phyloP scores from a whole-genome alignment of 768 basidiomycete species.

The Mycena galericulata region DNA sequence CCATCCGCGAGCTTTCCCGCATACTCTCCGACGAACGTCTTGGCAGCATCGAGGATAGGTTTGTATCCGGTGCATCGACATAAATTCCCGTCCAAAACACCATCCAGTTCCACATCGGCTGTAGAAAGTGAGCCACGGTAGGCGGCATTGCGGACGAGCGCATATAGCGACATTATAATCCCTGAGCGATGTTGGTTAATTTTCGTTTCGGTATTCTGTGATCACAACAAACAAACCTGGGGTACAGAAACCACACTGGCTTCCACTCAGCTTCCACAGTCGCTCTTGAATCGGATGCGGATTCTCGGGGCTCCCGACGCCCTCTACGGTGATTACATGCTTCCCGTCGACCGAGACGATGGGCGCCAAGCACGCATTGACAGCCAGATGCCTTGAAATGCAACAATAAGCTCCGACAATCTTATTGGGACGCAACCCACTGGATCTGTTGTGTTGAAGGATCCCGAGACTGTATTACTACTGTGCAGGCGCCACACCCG shows the following conservation, averaged over 20 bases:
- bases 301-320: constrained; percentile 32
- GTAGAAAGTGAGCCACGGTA: constrained; percentile 35
- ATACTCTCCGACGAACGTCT: constrained; percentile 38
- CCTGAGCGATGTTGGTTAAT: constrained; percentile 2
- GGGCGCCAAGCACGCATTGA: constrained; percentile 36
- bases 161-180: constrained; percentile 36
- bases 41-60: constrained; percentile 36
- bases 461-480: constrained; percentile 32
- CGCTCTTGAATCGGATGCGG: constrained; percentile 36
- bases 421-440: neutral
- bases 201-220: neutral
- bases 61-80: constrained; percentile 37
- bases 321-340: constrained; percentile 38
- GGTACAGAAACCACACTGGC: constrained; percentile 36
- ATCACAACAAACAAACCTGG: constrained; percentile 12
- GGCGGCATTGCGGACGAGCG: constrained; percentile 34
- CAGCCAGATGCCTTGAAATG: constrained; percentile 27
- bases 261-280: constrained; percentile 33
- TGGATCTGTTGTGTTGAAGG: constrained; percentile 31
- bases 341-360: constrained; percentile 36
- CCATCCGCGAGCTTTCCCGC: constrained; percentile 1
- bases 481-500: constrained; percentile 36
- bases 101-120: constrained; percentile 35
- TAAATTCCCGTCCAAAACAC: constrained; percentile 35
- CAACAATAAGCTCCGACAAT: neutral